phyloP scores from a whole-genome alignment of 495 filamentous ascomycete species.

The Penicillium canescens region DNA sequence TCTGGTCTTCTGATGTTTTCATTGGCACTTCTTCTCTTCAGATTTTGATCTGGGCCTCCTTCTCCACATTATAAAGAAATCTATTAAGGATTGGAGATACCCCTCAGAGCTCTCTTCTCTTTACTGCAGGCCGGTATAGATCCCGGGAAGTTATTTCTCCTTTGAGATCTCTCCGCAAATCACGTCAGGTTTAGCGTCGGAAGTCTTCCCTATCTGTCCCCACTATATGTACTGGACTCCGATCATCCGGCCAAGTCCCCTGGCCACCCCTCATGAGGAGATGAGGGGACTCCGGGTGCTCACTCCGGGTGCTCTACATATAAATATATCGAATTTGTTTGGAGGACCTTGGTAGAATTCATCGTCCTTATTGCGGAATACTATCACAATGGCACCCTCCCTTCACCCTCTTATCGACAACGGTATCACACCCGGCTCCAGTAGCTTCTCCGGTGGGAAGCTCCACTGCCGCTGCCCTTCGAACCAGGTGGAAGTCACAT shows the following conservation, averaged over 20 bases:
- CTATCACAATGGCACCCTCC: constrained; percentile 32
- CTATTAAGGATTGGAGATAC: too few species aligned
- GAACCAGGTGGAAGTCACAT: constrained; percentile 50
- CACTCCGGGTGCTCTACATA: not conserved
- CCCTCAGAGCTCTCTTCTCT: too few species aligned
- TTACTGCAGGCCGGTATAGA: not conserved
- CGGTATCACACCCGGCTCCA: constrained; percentile 46
- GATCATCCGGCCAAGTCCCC: not conserved
- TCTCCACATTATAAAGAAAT: too few species aligned
- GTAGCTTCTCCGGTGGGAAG: constrained; percentile 51
- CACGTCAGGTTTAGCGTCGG: not conserved
- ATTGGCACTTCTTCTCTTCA: too few species aligned
- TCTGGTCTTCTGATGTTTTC: too few species aligned
- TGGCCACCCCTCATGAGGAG: constrained; percentile 6
- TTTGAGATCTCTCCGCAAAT: constrained; percentile 1
- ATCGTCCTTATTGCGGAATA: too few species aligned
- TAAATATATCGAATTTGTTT: not conserved
- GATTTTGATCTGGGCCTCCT: too few species aligned
- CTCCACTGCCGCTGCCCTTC: constrained; percentile 54
- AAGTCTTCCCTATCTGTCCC: not conserved
- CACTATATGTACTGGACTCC: not conserved
- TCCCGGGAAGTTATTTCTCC: constrained; percentile 6
- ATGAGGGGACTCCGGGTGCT: constrained; percentile 1
- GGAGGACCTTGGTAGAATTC: not conserved
- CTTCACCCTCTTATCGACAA: constrained; percentile 62